Evolutionary conservation across 768 basidiomycete genomes (phyloP), one percentile per base, ranked within the genome.

Genomic region (Naganishia kalamii): DNA sequence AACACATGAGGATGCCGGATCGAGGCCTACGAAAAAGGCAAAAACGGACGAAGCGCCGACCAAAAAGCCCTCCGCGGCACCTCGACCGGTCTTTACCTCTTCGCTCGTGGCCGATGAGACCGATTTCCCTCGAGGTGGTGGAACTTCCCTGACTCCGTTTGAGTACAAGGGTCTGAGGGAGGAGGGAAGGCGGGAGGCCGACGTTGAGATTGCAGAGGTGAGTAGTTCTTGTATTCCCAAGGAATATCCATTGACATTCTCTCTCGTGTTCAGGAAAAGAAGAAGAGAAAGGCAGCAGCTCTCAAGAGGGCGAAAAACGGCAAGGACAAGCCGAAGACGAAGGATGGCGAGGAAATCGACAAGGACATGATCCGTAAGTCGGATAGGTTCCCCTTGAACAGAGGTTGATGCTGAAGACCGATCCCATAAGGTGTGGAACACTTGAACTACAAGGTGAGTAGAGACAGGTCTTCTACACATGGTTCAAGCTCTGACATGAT

Each of bases 51-150:
- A 57, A n/a, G 54, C 15, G 12, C 4, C 54, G 12, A 27, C 35
- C 54, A 57, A 57, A 23, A 57, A 57, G 25, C 54, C 54, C 11
- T 41, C 54, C n/a, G n/a, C 54, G 35, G 54, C 54, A 17, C 64
- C 64, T 60, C 64, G 64, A 65, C 72, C 77, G 0, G 65, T 75
- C 3, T 79, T 78, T 69, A 69, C 67, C 12, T 78, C 77, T 4
- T 68, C 73, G 15, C 67, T 79, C 25, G 67, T 75, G 44, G 66
- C 71, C 54, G 78, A 91, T 41, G 92, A 93, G 72, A 83, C 90
- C 54, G 91, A 93, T 77, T 99, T 98, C 79, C 93, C 93, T 64
- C 86, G 94, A 70, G 96, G 94, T 29, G 94, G 94, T 29, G 94
- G 94, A 60, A 89, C 91, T 0, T 83, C 81, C 33, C 83, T 94